These are phyloP conservation scores for Cladosporium sp. DNA, from an alignment of 2,329 filamentous ascomycete genomes.

Conservation along the genomic window DNA sequence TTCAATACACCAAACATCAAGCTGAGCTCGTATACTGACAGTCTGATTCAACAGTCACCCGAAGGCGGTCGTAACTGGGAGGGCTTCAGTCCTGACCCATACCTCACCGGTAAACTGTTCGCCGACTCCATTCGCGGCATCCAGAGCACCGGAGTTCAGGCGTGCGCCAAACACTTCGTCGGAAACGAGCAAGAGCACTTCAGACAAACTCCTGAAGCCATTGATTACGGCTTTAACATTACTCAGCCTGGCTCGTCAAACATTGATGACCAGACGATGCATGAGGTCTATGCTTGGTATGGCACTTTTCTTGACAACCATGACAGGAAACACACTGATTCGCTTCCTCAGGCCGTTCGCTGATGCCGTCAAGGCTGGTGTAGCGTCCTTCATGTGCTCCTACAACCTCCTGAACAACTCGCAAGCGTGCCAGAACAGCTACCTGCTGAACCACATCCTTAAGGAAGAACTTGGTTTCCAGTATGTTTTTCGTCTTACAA, in stretches of 20 bases:
- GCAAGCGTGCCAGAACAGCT: constrained; percentile 74
- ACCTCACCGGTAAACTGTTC: constrained; percentile 45
- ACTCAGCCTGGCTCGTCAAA: constrained; percentile 61
- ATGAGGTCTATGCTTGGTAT: constrained; percentile 82
- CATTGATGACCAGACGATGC: constrained; percentile 72
- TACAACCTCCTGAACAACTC: constrained; percentile 59
- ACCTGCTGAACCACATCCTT: constrained; percentile 76
- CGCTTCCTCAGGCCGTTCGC: constrained; percentile 61
- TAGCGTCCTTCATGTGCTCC: constrained; percentile 79
- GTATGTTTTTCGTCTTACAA: not conserved
- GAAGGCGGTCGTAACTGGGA: constrained; percentile 74
- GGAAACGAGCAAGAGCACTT: constrained; percentile 63
- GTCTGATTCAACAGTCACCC: constrained; percentile 43
- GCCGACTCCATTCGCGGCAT: constrained; percentile 42
- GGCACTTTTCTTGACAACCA: constrained; percentile 59
- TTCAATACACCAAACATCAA: not conserved
- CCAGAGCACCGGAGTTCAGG: constrained; percentile 45
- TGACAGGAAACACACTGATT: constrained; percentile 59
- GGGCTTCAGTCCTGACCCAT: constrained; percentile 45
- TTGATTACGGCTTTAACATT: constrained; percentile 40
- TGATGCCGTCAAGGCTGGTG: constrained; percentile 75
- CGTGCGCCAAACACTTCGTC: constrained; percentile 55
- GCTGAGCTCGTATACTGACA: not conserved
- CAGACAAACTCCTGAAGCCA: constrained; percentile 36
- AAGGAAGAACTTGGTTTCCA: constrained; percentile 88